These are phyloP conservation scores for Datisca glomerata DNA, from an alignment of 306 rosid genomes.

Conservation along the genomic window DNA sequence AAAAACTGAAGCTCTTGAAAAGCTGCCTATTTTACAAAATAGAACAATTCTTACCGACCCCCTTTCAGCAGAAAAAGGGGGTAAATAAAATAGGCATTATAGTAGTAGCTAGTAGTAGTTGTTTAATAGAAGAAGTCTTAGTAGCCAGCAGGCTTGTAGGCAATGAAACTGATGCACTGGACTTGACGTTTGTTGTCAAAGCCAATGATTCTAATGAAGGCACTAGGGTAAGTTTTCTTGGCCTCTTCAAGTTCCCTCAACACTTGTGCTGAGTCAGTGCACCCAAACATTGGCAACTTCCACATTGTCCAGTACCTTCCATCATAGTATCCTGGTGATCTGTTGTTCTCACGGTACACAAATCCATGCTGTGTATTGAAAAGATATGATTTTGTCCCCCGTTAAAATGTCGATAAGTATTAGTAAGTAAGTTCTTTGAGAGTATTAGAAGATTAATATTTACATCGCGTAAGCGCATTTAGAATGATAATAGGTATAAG, in stretches of 20 bases:
- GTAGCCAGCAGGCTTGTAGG: slow-evolving; percentile 32
- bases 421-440: neutral
- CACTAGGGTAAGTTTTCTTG: slow-evolving; percentile 26
- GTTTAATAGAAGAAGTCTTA: too few relatives aligned
- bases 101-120: too few relatives aligned
- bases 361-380: slow-evolving; percentile 23
- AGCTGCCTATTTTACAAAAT: too few relatives aligned
- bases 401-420: neutral
- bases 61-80: too few relatives aligned
- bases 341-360: slow-evolving; percentile 46
- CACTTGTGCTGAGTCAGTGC: slow-evolving; percentile 54
- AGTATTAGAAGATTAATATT: too few relatives aligned
- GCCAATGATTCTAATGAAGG: slow-evolving; percentile 58
- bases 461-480: neutral
- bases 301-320: slow-evolving; percentile 93
- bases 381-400: too few relatives aligned
- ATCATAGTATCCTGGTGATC: slow-evolving; percentile 75
- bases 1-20: too few relatives aligned
- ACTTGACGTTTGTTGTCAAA: slow-evolving; percentile 78
- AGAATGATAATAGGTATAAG: neutral
- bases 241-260: slow-evolving; percentile 30
- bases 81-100: too few relatives aligned
- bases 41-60: too few relatives aligned
- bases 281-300: slow-evolving; percentile 85
- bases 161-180: slow-evolving; percentile 86